Evolutionary conservation across 2,329 filamentous ascomycete species (phyloP).

Genomic region (Rutstroemia sp.): DNA sequence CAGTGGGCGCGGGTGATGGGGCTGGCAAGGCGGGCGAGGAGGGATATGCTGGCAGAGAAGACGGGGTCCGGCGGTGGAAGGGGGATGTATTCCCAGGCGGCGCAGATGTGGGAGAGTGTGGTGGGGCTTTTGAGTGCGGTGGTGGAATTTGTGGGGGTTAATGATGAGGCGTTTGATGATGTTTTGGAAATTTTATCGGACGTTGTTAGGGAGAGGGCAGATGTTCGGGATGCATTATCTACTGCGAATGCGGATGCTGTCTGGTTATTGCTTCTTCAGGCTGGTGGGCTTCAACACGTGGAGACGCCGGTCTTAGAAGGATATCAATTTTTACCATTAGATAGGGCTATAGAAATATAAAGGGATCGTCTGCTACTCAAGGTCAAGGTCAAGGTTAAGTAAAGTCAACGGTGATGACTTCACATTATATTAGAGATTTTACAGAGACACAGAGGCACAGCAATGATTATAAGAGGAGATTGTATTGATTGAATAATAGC

Average conservation of each 20-base stretch:
- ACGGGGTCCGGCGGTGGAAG: constrained; percentile 32
- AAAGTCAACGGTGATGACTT: too few species aligned
- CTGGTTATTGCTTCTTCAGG: constrained; percentile 48
- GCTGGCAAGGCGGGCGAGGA: constrained; percentile 38
- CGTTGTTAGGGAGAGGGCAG: constrained; percentile 36
- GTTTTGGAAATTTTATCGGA: constrained; percentile 55
- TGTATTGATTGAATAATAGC: background rate
- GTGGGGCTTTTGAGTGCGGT: constrained; percentile 52
- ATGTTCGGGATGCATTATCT: constrained; percentile 52
- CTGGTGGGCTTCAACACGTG: constrained; percentile 20
- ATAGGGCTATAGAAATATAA: background rate
- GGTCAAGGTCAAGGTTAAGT: too few species aligned
- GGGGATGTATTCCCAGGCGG: constrained; percentile 53
- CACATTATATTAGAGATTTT: background rate
- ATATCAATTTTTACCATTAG: constrained; percentile 27
- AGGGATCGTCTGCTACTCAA: background rate
- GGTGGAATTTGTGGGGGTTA: constrained; percentile 55
- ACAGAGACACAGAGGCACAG: background rate
- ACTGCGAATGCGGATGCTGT: constrained; percentile 65
- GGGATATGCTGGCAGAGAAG: constrained; percentile 34
- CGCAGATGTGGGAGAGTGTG: constrained; percentile 57
- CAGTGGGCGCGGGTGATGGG: constrained; percentile 57
- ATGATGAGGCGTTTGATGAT: constrained; percentile 65
- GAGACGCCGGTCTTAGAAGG: constrained; percentile 38
- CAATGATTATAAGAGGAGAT: background rate